Conservation (phyloP, 176 grass and related monocot species). For the Eragrostis curvula region DNA sequence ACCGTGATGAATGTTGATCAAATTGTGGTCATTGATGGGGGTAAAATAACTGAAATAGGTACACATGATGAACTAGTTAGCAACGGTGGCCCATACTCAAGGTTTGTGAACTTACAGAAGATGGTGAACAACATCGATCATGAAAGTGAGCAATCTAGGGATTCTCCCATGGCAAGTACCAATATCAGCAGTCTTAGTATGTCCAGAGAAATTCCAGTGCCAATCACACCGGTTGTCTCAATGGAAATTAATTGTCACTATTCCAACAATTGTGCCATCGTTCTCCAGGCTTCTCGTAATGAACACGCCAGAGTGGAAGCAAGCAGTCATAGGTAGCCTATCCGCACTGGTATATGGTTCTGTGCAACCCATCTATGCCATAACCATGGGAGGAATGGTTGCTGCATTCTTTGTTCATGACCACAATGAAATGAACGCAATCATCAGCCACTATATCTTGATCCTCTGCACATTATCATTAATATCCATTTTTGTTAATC, state of each 20-base stretch:
- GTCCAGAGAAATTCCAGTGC: conserved; percentile 76
- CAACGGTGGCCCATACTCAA: conserved; percentile 75
- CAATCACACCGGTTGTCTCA: conserved; percentile 58
- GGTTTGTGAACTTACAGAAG: conserved; percentile 88
- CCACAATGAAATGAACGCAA: conserved; percentile 73
- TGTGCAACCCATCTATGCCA: conserved; percentile 87
- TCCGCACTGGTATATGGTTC: conserved; percentile 82
- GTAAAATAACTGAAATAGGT: conserved; percentile 83
- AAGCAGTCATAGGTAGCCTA: conserved; percentile 73
- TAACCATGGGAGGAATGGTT: conserved; percentile 90
- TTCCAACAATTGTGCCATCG: conserved; percentile 57
- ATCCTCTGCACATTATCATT: conserved; percentile 84
- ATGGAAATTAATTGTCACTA: conserved; percentile 42
- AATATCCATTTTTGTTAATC: conserved; percentile 79
- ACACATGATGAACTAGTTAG: conserved; percentile 87
- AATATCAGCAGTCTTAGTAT: conserved; percentile 71
- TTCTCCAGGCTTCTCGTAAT: conserved; percentile 92
- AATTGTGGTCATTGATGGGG: conserved; percentile 85
- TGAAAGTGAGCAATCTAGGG: conserved; percentile 68
- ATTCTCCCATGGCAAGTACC: conserved; percentile 72
- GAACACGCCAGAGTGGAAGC: conserved; percentile 95
- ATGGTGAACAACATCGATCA: conserved; percentile 84
- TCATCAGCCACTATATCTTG: conserved; percentile 66
- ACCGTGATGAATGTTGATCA: conserved; percentile 91
- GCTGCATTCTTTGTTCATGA: conserved; percentile 87